Conservation (phyloP, 345 rosid species). For the Corchorus capsularis region DNA sequence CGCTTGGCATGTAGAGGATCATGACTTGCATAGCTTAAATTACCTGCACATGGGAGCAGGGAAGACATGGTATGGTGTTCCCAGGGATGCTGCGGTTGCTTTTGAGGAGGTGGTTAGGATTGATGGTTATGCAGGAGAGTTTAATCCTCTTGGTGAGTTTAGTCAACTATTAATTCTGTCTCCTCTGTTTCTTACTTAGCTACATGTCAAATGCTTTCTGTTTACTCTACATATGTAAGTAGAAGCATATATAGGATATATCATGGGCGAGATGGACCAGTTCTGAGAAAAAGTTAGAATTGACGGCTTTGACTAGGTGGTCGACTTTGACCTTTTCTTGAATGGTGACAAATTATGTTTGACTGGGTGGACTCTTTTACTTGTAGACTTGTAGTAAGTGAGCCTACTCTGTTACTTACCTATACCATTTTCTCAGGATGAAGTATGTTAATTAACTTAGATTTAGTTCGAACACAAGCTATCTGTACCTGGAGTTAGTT, state of each 20-base stretch:
- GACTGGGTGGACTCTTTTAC: neutral
- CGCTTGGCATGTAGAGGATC: constrained; percentile 99
- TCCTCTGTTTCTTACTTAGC: constrained; percentile 32
- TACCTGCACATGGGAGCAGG: constrained; percentile 95
- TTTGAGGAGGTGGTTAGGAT: constrained; percentile 96
- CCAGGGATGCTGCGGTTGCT: constrained; percentile 85
- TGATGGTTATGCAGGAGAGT: constrained; percentile 93
- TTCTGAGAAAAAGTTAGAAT: neutral
- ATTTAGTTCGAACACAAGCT: neutral
- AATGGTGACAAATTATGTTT: too few relatives aligned
- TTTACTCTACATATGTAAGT: neutral
- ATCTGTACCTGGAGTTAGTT: neutral
- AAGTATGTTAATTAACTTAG: neutral
- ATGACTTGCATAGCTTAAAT: constrained; percentile 95
- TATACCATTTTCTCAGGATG: neutral
- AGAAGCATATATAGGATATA: neutral
- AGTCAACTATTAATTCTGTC: neutral
- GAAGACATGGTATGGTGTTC: constrained; percentile 99
- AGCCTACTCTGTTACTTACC: neutral
- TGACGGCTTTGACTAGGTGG: neutral
- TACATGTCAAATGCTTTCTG: neutral
- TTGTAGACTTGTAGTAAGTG: neutral
- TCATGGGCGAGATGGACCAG: neutral
- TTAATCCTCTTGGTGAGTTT: constrained; percentile 89
- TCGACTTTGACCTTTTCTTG: neutral